These are phyloP conservation scores for Aquilaria malaccensis DNA, from an alignment of 345 rosid species.

Conservation along the genomic window DNA sequence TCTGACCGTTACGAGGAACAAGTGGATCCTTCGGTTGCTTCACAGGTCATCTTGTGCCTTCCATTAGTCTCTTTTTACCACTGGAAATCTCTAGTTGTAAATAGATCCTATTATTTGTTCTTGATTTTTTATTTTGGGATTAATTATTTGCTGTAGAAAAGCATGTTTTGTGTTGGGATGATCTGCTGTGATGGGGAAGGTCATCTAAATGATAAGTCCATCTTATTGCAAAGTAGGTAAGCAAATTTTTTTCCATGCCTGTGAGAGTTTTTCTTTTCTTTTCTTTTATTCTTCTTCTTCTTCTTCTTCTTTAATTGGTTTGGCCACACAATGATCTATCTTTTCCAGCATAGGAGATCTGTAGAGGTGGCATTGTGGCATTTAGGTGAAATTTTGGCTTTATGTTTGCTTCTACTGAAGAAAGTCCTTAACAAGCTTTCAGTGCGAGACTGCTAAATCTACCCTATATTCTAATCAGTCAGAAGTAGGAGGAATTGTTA, in stretches of 20 bases:
- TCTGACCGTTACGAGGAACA: constrained; percentile 70
- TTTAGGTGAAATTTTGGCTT: not conserved
- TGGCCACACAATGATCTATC: not conserved
- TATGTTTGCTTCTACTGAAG: not conserved
- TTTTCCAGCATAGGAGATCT: constrained; percentile 4
- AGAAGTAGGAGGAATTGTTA: too few species aligned
- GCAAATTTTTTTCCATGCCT: not conserved
- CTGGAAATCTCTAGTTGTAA: not conserved
- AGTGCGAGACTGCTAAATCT: too few species aligned
- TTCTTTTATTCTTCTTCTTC: constrained; percentile 5
- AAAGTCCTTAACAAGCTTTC: not conserved
- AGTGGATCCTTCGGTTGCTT: constrained; percentile 80
- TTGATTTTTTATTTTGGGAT: too few species aligned
- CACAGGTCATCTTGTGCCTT: constrained; percentile 49
- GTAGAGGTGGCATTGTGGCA: not conserved
- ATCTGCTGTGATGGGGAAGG: constrained; percentile 96
- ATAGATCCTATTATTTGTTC: constrained; percentile 13
- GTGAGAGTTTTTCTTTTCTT: too few species aligned
- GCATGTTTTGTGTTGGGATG: constrained; percentile 81
- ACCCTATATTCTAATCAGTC: too few species aligned
- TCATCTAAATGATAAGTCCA: constrained; percentile 77
- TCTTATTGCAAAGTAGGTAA: constrained; percentile 90
- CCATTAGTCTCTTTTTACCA: constrained; percentile 2
- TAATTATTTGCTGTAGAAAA: constrained; percentile 51
- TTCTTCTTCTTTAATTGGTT: not conserved